Conservation (phyloP, 1,284 basidiomycete genomes). For the Ustilago curta region DNA sequence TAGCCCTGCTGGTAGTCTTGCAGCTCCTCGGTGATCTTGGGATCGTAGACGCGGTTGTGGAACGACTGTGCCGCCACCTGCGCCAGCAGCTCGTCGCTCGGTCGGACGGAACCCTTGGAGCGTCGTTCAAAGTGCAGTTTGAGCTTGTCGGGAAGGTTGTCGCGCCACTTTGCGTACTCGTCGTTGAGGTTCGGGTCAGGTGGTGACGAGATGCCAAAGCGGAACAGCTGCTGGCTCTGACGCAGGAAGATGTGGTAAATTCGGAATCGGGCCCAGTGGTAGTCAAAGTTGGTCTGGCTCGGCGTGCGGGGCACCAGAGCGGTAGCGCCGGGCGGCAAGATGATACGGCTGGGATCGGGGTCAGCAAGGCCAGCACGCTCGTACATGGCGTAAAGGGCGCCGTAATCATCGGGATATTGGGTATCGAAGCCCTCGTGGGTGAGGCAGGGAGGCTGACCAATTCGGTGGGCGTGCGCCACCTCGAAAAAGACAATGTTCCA, state of each 20-base stretch:
- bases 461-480: conserved; percentile 49
- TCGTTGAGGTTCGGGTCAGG: conserved; percentile 47
- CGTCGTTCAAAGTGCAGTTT: conserved; percentile 46
- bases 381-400: conserved; percentile 46
- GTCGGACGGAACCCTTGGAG: conserved; percentile 37
- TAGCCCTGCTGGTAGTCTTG: conserved; percentile 53
- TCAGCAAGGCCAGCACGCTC: conserved; percentile 48
- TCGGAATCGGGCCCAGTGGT: conserved; percentile 53
- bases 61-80: conserved; percentile 33
- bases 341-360: conserved; percentile 43
- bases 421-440: conserved; percentile 57
- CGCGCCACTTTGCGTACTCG: conserved; percentile 51
- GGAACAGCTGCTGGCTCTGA: conserved; percentile 55
- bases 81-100: conserved; percentile 30
- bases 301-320: conserved; percentile 42
- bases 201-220: conserved; percentile 52
- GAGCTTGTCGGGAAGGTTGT: conserved; percentile 47
- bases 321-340: conserved; percentile 48
- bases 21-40: conserved; percentile 44
- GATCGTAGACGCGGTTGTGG: conserved; percentile 38
- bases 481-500: conserved; percentile 56
- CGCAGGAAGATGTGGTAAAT: conserved; percentile 54
- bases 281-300: conserved; percentile 50
- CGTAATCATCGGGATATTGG: conserved; percentile 57
- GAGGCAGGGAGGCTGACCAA: conserved; percentile 54